Conservation (phyloP, 176 grass and related monocot species). For the Elymus sibiricus region DNA sequence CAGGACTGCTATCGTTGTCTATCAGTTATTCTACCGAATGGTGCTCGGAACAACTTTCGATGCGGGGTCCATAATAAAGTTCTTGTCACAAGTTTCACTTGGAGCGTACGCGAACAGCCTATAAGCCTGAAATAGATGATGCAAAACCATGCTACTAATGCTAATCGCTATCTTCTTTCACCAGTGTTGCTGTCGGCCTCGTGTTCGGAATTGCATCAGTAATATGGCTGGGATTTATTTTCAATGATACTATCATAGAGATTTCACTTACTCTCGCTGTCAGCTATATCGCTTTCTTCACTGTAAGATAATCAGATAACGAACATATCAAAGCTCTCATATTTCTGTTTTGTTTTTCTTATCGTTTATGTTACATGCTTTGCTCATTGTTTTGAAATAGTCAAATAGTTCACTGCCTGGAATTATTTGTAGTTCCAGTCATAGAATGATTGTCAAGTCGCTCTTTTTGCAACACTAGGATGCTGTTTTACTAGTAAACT, state of each 20-base stretch:
- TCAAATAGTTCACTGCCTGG: not conserved
- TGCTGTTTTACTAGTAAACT: not conserved
- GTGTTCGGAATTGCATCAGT: too few relatives aligned
- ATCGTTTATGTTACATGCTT: not conserved
- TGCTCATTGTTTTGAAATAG: not conserved
- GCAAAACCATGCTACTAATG: too few relatives aligned
- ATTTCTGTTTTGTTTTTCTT: not conserved
- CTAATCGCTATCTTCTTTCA: too few relatives aligned
- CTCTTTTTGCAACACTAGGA: not conserved
- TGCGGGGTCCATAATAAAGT: slow-evolving; percentile 76
- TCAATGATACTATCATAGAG: too few relatives aligned
- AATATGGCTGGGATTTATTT: too few relatives aligned
- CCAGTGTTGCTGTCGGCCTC: too few relatives aligned
- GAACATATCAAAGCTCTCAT: not conserved
- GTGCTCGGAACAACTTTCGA: slow-evolving; percentile 72
- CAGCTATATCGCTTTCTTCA: too few relatives aligned
- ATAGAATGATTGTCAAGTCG: not conserved
- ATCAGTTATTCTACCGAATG: slow-evolving; percentile 91
- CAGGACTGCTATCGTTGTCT: slow-evolving; percentile 97
- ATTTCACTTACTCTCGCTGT: too few relatives aligned
- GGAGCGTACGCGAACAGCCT: slow-evolving; percentile 67
- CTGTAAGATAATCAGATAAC: too few relatives aligned
- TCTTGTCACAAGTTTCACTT: slow-evolving; percentile 84
- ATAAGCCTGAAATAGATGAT: too few relatives aligned
- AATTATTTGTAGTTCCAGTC: not conserved